Evolutionary conservation across 805 yeast species (phyloP).

Genomic region (Hanseniaspora meyeri): DNA sequence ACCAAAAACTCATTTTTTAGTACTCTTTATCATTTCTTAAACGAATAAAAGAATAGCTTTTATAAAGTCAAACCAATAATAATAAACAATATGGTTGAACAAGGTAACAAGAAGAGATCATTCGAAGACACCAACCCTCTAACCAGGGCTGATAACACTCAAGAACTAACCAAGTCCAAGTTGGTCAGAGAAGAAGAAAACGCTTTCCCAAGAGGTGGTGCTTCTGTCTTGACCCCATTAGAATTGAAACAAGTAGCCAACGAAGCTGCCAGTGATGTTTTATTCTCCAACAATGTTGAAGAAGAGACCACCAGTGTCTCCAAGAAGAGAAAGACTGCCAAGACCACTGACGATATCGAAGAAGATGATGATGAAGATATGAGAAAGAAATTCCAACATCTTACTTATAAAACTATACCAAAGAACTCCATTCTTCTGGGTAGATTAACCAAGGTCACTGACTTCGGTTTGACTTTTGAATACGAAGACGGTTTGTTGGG

Average conservation of each 20-base stretch:
- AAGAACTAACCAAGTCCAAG: conserved; percentile 29
- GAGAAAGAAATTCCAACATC: conserved; percentile 33
- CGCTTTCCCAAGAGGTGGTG: conserved; percentile 92
- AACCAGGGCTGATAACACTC: conserved; percentile 31
- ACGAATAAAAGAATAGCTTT: too few relatives aligned
- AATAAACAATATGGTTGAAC: neutral
- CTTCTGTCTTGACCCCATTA: conserved; percentile 69
- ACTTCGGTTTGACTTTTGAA: conserved; percentile 53
- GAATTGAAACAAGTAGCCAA: conserved; percentile 88
- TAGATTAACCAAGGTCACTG: conserved; percentile 49
- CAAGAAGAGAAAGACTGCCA: conserved; percentile 17
- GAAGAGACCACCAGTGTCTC: conserved; percentile 16
- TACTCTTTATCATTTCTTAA: too few relatives aligned
- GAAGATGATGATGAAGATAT: conserved; percentile 26
- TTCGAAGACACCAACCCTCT: conserved; percentile 30
- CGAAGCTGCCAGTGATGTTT: conserved; percentile 80
- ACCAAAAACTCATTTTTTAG: too few relatives aligned
- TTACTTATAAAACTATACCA: conserved; percentile 48
- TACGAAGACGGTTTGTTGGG: conserved; percentile 76
- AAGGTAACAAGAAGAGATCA: conserved; percentile 20
- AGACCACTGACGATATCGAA: conserved; percentile 21
- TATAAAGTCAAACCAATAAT: too few relatives aligned
- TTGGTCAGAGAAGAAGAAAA: conserved; percentile 28
- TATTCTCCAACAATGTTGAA: conserved; percentile 36
- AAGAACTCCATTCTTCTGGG: conserved; percentile 72